These are phyloP conservation scores for Tolypocladium tundrense DNA, from an alignment of 2,329 filamentous ascomycete genomes.

Conservation along the genomic window DNA sequence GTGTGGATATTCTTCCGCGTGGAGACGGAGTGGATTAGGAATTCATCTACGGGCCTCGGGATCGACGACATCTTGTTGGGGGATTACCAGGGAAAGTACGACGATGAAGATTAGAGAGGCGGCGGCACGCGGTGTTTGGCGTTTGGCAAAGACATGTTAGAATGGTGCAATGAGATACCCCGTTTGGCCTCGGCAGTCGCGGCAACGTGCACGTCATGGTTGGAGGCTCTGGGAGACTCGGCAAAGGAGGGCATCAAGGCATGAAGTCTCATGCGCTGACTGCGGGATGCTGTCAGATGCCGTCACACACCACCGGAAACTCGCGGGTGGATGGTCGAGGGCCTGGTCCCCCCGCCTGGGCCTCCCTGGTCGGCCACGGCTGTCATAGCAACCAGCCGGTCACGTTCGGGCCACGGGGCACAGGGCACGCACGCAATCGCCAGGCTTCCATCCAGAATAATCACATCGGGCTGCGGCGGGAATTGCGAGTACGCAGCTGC, in stretches of 20 bases:
- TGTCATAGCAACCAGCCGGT: background rate
- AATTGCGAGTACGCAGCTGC: background rate
- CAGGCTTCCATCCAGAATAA: background rate
- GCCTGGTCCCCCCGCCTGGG: background rate
- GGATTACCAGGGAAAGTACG: conserved; percentile 55
- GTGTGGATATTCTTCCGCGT: conserved; percentile 95
- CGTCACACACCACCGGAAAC: background rate
- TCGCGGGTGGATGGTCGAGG: background rate
- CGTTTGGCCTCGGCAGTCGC: background rate
- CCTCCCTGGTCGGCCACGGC: background rate
- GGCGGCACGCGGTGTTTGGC: background rate
- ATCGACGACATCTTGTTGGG: conserved; percentile 66
- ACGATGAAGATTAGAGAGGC: conserved; percentile 23
- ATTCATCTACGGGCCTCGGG: conserved; percentile 37
- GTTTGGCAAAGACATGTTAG: background rate
- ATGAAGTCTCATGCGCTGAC: background rate
- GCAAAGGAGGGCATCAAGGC: background rate
- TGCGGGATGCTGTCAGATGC: background rate
- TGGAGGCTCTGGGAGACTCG: background rate
- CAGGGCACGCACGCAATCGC: too few relatives aligned
- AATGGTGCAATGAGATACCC: background rate
- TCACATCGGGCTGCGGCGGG: background rate
- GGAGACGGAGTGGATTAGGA: conserved; percentile 82
- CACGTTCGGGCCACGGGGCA: background rate
- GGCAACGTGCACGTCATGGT: background rate